Percentiles rank a stretch among this genome's conserved stretches.
These are phyloP conservation scores for Tetrastigma voinierianum DNA, from an alignment of 164 flowering plant species.

Conservation along the genomic window DNA sequence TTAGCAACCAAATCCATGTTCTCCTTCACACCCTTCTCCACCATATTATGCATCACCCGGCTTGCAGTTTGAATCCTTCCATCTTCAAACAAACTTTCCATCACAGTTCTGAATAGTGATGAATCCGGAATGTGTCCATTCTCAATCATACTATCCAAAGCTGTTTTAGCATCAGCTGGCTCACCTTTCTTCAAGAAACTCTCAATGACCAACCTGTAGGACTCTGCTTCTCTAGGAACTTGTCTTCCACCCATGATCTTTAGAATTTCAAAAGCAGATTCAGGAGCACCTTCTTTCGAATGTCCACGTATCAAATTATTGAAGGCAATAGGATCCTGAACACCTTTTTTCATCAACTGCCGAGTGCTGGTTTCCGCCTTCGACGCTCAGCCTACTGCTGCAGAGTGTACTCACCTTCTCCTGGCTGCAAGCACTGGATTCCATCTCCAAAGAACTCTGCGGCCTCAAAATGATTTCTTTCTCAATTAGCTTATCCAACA, in stretches of 20 bases:
- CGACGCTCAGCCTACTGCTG: constrained; percentile 54
- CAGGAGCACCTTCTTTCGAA: constrained; percentile 70
- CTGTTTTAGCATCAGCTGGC: constrained; percentile 78
- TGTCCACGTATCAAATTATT: constrained; percentile 79
- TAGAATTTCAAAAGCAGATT: constrained; percentile 62
- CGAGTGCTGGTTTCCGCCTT: constrained; percentile 70
- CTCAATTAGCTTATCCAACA: constrained; percentile 72
- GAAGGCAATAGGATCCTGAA: constrained; percentile 65
- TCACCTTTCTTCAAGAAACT: constrained; percentile 77
- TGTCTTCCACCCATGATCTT: constrained; percentile 79
- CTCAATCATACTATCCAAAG: constrained; percentile 75
- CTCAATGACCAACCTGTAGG: constrained; percentile 48
- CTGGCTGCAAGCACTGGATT: constrained; percentile 66
- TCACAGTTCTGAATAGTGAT: constrained; percentile 56
- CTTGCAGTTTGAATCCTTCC: constrained; percentile 89
- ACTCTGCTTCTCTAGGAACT: constrained; percentile 47
- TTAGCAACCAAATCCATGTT: constrained; percentile 80
- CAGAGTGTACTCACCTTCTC: constrained; percentile 76
- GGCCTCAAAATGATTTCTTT: constrained; percentile 68
- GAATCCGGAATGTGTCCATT: constrained; percentile 68
- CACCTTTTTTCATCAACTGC: constrained; percentile 82
- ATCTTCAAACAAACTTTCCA: constrained; percentile 69
- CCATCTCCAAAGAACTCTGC: constrained; percentile 54
- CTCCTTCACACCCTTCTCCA: constrained; percentile 88
- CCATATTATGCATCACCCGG: constrained; percentile 83